Evolutionary conservation across 305 asterid species (phyloP), one percentile per base, ranked within the genome.

Genomic region (Fraxinus xanthoxyloides): DNA sequence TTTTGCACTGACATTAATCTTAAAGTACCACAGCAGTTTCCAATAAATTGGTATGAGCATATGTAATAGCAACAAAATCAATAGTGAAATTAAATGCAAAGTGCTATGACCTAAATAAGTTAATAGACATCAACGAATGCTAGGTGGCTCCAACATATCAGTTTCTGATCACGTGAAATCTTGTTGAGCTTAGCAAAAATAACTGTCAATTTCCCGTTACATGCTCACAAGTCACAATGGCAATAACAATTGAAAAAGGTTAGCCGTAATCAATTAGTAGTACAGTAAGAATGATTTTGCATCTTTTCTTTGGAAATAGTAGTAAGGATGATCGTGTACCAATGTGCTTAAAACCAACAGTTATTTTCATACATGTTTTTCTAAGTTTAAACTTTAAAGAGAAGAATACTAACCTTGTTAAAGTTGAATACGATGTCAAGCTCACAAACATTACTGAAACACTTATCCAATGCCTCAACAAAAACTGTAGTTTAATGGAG

Each of bases 381-480:
- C 46, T 80, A 46, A 72, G 19, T n/a, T n/a, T n/a, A n/a, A n/a
- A n/a, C n/a, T 36, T 46, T 34, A 30, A 82, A 84, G 85, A 85
- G 81, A 79, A 84, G 24, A 78, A 40, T 77, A 80, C 87, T 76
- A 43, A 94, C 98, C 99, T 95, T 95, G 86, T 91, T 92, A 79
- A 95, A 95, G 67, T 91, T 92, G 97, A 93, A 94, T 70, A 95
- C 95, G 78, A 94, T 79, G 82, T 95, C 97, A 77, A 95, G 97
- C 91, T 94, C 99, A 76, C 99, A 93, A 48, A 94, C 99, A 75
- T 92, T 94, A 77, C 90, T 93, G 91, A 94, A 94, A 82, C 97
- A 92, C 87, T 89, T 95, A 92, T 94, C 97, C 90, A 95, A 75
- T 28, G 94, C 88, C 93, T 93, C 99, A 85, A 95, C 98, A 72